A percentile compares a stretch with the other conserved stretches of the same genome.
Evolutionary conservation across 2,329 filamentous ascomycete species (phyloP).

Genomic region (Ophiostoma angusticollis): DNA sequence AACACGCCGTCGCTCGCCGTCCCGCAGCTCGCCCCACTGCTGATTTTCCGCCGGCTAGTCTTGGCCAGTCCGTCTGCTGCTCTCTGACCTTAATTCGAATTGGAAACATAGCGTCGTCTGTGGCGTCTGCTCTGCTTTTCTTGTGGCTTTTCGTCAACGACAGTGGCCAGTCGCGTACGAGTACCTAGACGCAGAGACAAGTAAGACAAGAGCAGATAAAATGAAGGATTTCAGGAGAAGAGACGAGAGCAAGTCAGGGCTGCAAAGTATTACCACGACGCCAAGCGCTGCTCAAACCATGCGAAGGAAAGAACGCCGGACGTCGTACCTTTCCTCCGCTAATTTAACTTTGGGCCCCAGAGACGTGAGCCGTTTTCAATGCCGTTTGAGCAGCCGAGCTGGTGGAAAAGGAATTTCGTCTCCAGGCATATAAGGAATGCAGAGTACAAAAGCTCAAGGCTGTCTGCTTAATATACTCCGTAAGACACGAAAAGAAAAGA

Average conservation of each 20-base stretch:
- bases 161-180: not conserved
- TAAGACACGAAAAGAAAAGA: too few species aligned
- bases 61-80: conserved; percentile 1
- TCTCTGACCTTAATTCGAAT: conserved; percentile 5
- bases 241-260: not conserved
- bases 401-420: too few species aligned
- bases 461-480: too few species aligned
- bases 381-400: not conserved
- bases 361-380: conserved; percentile 2
- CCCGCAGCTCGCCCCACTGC: conserved; percentile 4
- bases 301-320: not conserved
- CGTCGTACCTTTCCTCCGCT: conserved; percentile 3
- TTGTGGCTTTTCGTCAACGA: not conserved
- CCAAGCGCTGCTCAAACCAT: too few species aligned
- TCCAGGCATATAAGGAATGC: too few species aligned
- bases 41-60: conserved; percentile 1
- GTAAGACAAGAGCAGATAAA: not conserved
- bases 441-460: too few species aligned
- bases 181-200: too few species aligned
- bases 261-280: not conserved
- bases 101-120: not conserved
- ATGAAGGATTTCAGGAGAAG: not conserved
- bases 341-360: conserved; percentile 1
- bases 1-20: conserved; percentile 7
- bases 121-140: not conserved